Evolutionary conservation across 2,329 filamentous ascomycete species (phyloP).

Genomic region (Aspergillus transmontanensis): DNA sequence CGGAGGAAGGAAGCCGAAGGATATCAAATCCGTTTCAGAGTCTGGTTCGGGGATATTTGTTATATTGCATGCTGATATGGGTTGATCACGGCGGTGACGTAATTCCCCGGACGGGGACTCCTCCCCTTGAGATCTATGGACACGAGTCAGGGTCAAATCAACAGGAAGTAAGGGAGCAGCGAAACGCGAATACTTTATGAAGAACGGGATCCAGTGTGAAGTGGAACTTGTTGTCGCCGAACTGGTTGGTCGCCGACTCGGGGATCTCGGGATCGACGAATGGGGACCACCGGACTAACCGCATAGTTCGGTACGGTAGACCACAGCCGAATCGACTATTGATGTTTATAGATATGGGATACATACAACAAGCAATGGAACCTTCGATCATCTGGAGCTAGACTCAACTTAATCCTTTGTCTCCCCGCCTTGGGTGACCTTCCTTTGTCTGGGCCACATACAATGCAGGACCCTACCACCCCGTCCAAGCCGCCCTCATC

Average conservation of each 20-base stretch:
- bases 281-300: slow-evolving; percentile 8
- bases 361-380: background rate
- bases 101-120: background rate
- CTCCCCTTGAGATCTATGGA: background rate
- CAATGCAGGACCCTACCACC: slow-evolving; percentile 8
- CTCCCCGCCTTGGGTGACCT: background rate
- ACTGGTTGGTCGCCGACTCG: slow-evolving; percentile 23
- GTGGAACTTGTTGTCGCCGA: slow-evolving; percentile 1
- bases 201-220: background rate
- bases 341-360: background rate
- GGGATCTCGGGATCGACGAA: slow-evolving; percentile 21
- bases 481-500: slow-evolving; percentile 5
- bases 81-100: background rate
- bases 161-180: background rate
- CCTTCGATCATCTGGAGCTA: background rate
- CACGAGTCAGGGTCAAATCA: background rate
- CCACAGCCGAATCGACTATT: background rate
- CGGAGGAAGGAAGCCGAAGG: background rate
- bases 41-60: no score
- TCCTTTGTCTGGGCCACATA: background rate
- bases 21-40: background rate
- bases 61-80: background rate
- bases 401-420: background rate
- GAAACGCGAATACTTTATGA: background rate
- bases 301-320: background rate